Evolutionary conservation across 495 filamentous ascomycete genomes (phyloP).

Genomic region (Tuber indicum): DNA sequence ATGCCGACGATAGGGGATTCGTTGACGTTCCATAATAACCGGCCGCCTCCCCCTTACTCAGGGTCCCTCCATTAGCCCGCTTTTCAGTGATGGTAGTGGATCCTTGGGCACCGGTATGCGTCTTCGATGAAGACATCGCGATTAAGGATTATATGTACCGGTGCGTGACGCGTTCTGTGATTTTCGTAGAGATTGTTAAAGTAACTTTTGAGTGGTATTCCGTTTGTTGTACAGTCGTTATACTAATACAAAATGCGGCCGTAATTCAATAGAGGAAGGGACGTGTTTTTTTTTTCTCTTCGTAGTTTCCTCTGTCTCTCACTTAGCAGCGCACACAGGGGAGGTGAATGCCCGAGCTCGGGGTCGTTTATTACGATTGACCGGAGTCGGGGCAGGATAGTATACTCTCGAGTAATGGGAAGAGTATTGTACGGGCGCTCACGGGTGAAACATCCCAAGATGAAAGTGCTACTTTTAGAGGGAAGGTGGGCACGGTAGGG

Average conservation of each 20-base stretch:
- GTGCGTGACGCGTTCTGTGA: slow-evolving; percentile 11
- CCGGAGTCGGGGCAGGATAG: slow-evolving; percentile 4
- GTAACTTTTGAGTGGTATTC: background rate
- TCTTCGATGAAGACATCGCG: slow-evolving; percentile 18
- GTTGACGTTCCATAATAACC: slow-evolving; percentile 28
- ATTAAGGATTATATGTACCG: slow-evolving; percentile 19
- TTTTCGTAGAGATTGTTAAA: slow-evolving; percentile 9
- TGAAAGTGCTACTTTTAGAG: slow-evolving; percentile 1
- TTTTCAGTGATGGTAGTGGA: slow-evolving; percentile 4
- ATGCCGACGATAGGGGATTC: slow-evolving; percentile 23
- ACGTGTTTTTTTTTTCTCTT: background rate
- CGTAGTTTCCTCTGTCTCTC: background rate
- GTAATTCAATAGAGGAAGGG: background rate
- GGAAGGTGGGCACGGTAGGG: background rate
- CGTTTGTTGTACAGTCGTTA: slow-evolving; percentile 20
- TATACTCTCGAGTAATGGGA: background rate
- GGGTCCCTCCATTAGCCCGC: slow-evolving; percentile 6
- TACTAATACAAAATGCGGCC: slow-evolving; percentile 20
- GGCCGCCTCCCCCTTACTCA: slow-evolving; percentile 15
- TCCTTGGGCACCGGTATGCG: background rate
- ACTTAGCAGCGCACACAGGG: slow-evolving; percentile 9
- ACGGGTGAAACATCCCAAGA: background rate
- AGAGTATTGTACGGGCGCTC: background rate
- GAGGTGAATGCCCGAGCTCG: background rate
- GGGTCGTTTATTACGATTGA: background rate